A percentile compares a stretch with the other conserved stretches of the same genome.
Evolutionary conservation across 2,329 filamentous ascomycete genomes (phyloP).

Genomic region (Colletotrichum eremochloae): DNA sequence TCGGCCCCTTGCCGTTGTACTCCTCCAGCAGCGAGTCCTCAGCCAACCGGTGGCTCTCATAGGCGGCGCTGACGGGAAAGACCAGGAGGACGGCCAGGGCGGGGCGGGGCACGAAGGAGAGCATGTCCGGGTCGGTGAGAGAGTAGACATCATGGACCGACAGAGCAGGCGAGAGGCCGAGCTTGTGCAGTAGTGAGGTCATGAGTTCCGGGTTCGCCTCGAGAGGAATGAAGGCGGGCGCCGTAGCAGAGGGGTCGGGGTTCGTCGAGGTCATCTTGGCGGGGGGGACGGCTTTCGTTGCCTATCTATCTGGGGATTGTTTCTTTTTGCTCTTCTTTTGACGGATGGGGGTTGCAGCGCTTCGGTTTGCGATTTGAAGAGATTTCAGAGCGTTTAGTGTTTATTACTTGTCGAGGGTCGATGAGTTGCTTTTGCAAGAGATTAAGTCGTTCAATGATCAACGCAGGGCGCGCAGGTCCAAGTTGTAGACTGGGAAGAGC

Average conservation of each 20-base stretch:
- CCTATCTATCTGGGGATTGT: background rate
- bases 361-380: background rate
- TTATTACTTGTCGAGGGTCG: background rate
- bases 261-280: slow-evolving; percentile 48
- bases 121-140: slow-evolving; percentile 85
- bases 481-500: slow-evolving; percentile 11
- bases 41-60: slow-evolving; percentile 80
- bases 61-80: slow-evolving; percentile 84
- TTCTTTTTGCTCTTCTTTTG: background rate
- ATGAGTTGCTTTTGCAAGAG: background rate
- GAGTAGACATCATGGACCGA: slow-evolving; percentile 93
- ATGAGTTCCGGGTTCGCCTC: slow-evolving; percentile 90
- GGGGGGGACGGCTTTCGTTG: background rate
- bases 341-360: background rate
- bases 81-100: slow-evolving; percentile 91
- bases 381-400: background rate
- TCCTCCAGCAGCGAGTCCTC: slow-evolving; percentile 76
- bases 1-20: slow-evolving; percentile 76
- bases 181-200: slow-evolving; percentile 82
- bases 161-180: slow-evolving; percentile 84
- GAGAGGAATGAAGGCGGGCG: slow-evolving; percentile 69
- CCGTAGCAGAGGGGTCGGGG: slow-evolving; percentile 55
- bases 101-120: slow-evolving; percentile 89
- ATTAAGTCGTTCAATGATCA: background rate
- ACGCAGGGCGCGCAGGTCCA: background rate